phyloP scores from a whole-genome alignment of 495 filamentous ascomycete genomes.

The Trichoderma gamsii region DNA sequence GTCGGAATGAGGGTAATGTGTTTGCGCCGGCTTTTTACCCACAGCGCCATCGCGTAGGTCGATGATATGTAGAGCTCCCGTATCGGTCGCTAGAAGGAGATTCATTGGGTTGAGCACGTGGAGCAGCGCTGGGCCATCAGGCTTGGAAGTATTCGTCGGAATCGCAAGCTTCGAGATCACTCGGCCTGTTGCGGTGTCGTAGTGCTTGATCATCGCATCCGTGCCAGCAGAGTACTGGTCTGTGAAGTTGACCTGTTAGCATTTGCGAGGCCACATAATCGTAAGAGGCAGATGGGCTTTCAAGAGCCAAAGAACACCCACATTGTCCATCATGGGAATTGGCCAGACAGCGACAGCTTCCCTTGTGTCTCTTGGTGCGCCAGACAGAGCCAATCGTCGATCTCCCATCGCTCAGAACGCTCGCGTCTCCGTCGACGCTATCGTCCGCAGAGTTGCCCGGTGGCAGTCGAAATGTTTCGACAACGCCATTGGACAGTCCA shows the following conservation, averaged over 20 bases:
- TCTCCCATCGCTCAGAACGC: constrained; percentile 54
- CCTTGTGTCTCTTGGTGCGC: constrained; percentile 85
- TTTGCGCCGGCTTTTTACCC: constrained; percentile 61
- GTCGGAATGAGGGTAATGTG: constrained; percentile 81
- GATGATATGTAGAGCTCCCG: constrained; percentile 80
- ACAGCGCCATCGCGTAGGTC: constrained; percentile 70
- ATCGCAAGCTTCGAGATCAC: constrained; percentile 73
- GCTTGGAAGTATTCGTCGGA: constrained; percentile 38
- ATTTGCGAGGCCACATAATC: not conserved
- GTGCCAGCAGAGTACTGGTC: constrained; percentile 83
- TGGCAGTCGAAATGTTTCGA: constrained; percentile 72
- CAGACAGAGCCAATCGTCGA: constrained; percentile 76
- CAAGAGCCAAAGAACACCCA: constrained; percentile 22
- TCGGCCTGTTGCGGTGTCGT: constrained; percentile 68
- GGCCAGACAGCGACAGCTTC: constrained; percentile 72
- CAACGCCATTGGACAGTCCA: constrained; percentile 78
- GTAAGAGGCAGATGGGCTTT: not conserved
- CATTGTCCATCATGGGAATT: constrained; percentile 70
- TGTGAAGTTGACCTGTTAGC: constrained; percentile 20
- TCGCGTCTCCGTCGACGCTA: constrained; percentile 37
- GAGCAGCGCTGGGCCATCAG: constrained; percentile 69
- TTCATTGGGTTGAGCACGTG: constrained; percentile 80
- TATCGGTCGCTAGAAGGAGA: constrained; percentile 84
- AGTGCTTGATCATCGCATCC: constrained; percentile 85
- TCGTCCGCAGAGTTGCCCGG: constrained; percentile 44